Percentiles rank a stretch among this genome's conserved stretches.
phyloP scores from a whole-genome alignment of 148 eudicot species.

The Polygonum maritimum region DNA sequence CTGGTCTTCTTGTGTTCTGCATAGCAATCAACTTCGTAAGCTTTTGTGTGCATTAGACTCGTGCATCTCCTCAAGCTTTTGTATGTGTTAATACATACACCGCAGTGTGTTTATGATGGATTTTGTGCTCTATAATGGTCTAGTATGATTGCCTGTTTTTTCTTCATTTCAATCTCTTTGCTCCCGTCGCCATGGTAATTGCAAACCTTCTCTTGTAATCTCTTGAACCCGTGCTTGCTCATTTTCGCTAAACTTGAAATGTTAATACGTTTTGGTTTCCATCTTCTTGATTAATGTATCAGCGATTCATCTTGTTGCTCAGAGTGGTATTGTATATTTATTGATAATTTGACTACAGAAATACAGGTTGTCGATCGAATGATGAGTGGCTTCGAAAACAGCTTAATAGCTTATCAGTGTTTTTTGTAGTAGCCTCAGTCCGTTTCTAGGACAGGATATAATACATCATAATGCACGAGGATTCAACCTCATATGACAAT shows the following conservation, averaged over 20 bases:
- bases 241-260: not conserved
- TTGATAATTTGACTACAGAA: too few species aligned
- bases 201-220: not conserved
- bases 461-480: too few species aligned
- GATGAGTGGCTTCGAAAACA: too few species aligned
- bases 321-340: too few species aligned
- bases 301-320: not conserved
- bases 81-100: not conserved
- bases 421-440: too few species aligned
- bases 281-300: not conserved
- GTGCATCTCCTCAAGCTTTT: not conserved
- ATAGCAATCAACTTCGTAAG: not conserved
- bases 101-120: not conserved
- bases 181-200: too few species aligned
- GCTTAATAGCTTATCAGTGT: too few species aligned
- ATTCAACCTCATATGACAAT: not conserved
- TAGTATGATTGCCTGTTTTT: conserved; percentile 1
- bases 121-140: conserved; percentile 4
- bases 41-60: conserved; percentile 4
- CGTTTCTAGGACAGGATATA: too few species aligned
- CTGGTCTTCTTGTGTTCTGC: not conserved
- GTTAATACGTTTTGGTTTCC: not conserved
- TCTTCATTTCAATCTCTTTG: not conserved
- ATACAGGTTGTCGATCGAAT: too few species aligned
- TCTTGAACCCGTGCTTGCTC: not conserved